phyloP scores from a whole-genome alignment of 345 rosid species.

The Cardamine chenopodiifolia region DNA sequence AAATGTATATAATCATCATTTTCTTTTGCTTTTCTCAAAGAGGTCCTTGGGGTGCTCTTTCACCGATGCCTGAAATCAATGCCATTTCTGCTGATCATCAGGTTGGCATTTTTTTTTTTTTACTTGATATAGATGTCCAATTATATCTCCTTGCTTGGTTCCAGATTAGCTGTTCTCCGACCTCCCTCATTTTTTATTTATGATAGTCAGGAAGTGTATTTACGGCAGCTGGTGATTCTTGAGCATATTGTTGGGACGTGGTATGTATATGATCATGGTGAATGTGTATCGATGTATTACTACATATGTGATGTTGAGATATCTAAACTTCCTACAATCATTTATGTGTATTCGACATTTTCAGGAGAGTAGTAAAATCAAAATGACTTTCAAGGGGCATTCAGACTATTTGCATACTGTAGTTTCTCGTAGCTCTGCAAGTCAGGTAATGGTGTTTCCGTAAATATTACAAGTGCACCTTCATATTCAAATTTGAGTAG shows the following conservation, averaged over 20 bases:
- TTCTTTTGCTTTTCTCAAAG: conserved; percentile 39
- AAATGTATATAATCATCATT: conserved; percentile 25
- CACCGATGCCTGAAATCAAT: conserved; percentile 90
- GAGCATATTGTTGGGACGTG: conserved; percentile 98
- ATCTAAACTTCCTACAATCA: not conserved
- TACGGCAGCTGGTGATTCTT: conserved; percentile 93
- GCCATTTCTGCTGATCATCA: conserved; percentile 72
- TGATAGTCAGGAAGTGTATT: conserved; percentile 71
- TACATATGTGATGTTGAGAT: not conserved
- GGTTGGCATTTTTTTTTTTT: conserved; percentile 46
- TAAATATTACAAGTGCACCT: not conserved
- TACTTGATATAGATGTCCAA: conserved; percentile 6
- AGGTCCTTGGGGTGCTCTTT: conserved; percentile 98
- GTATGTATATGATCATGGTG: conserved; percentile 58
- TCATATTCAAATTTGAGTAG: not conserved
- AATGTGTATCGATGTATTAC: conserved; percentile 10
- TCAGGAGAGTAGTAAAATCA: conserved; percentile 85
- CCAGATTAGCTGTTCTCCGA: not conserved
- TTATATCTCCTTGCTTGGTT: conserved; percentile 12
- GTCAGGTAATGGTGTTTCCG: conserved; percentile 59
- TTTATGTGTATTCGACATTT: conserved; percentile 29
- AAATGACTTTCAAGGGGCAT: conserved; percentile 85
- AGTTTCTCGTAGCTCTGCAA: conserved; percentile 66
- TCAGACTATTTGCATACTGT: conserved; percentile 82
- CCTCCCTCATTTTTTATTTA: conserved; percentile 22